Evolutionary conservation across 2,329 filamentous ascomycete species (phyloP).

Genomic region (Xylaria polymorpha): DNA sequence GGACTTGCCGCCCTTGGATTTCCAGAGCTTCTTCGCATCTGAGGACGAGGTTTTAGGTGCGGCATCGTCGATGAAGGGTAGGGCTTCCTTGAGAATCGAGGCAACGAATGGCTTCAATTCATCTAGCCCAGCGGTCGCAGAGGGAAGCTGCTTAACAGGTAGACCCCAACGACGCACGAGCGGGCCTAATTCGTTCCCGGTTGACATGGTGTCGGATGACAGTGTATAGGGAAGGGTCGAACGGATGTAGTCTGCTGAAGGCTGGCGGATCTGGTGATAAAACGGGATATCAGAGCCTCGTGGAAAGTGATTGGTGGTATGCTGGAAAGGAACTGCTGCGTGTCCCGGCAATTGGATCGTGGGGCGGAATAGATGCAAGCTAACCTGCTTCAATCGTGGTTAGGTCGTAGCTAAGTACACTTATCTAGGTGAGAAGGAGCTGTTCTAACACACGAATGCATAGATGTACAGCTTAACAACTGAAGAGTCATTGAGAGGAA

Average conservation of each 20-base stretch:
- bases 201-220: constrained; percentile 36
- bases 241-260: neutral
- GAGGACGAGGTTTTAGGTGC: constrained; percentile 55
- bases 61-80: constrained; percentile 67
- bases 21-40: constrained; percentile 61
- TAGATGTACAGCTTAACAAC: constrained; percentile 5
- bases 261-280: neutral
- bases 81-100: constrained; percentile 66
- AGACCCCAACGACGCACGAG: constrained; percentile 67
- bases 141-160: constrained; percentile 59
- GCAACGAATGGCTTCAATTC: constrained; percentile 64
- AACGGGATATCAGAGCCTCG: constrained; percentile 8
- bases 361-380: neutral
- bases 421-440: constrained; percentile 1
- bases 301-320: neutral
- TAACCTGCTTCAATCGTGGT: constrained; percentile 2
- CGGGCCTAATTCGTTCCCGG: constrained; percentile 55
- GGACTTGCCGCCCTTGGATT: constrained; percentile 60
- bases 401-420: neutral
- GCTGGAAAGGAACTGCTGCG: neutral
- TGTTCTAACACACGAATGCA: constrained; percentile 3
- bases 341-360: constrained; percentile 5
- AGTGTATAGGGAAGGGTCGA: neutral
- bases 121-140: constrained; percentile 52
- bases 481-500: neutral